Conservation (phyloP, 179 eudicot genomes). For the Gypsophila paniculata region DNA sequence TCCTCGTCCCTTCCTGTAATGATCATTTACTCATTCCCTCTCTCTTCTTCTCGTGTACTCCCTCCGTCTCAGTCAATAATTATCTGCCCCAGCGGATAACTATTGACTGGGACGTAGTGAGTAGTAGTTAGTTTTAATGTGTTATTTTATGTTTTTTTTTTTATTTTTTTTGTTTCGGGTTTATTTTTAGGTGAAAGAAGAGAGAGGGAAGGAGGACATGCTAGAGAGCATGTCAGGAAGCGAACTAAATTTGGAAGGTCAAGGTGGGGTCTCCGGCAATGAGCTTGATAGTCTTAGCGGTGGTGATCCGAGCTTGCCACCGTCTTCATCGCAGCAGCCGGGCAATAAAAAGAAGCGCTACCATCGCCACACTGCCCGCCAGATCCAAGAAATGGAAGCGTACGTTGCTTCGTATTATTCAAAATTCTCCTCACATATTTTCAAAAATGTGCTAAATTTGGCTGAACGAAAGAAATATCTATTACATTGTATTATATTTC, state of each 20-base stretch:
- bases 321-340: constrained; percentile 35
- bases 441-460: too few species aligned
- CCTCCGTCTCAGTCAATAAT: not conserved
- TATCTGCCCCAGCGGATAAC: not conserved
- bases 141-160: too few species aligned
- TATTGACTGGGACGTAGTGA: too few species aligned
- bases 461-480: too few species aligned
- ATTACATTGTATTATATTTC: too few species aligned
- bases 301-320: constrained; percentile 28
- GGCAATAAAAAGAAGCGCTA: constrained; percentile 71
- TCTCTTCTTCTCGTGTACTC: not conserved
- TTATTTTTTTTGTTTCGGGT: not conserved
- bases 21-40: constrained; percentile 12
- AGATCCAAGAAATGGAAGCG: constrained; percentile 99
- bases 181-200: constrained; percentile 49
- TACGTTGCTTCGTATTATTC: constrained; percentile 27
- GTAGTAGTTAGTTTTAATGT: too few species aligned
- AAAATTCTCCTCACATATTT: too few species aligned
- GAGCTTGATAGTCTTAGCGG: constrained; percentile 47
- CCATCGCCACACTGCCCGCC: constrained; percentile 90
- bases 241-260: constrained; percentile 65
- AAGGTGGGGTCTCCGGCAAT: constrained; percentile 55
- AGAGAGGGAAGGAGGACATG: constrained; percentile 69
- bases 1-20: constrained; percentile 60
- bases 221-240: constrained; percentile 78